Conservation (phyloP, 2,329 filamentous ascomycete genomes). For the Talaromyces rugulosus region DNA sequence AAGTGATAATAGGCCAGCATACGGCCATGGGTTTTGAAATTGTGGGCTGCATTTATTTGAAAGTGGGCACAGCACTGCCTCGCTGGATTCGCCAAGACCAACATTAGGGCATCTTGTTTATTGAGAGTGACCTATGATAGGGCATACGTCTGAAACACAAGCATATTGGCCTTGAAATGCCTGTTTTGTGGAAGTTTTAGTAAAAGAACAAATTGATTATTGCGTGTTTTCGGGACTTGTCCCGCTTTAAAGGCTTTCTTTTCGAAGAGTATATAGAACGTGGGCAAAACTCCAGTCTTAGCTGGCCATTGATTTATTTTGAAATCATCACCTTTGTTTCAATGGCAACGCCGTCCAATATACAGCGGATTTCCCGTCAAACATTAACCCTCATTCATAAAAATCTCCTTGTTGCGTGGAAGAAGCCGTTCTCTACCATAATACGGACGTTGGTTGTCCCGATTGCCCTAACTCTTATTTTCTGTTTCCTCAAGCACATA, state of each 20-base stretch:
- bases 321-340: neutral
- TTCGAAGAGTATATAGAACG: too few species aligned
- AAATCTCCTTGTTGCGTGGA: conserved; percentile 5
- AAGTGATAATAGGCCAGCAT: too few species aligned
- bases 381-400: neutral
- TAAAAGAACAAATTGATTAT: too few species aligned
- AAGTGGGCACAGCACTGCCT: neutral
- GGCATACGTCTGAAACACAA: too few species aligned
- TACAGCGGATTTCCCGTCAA: neutral
- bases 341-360: neutral
- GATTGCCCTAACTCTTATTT: neutral
- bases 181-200: too few species aligned
- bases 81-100: neutral
- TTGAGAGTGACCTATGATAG: neutral
- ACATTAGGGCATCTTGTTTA: neutral
- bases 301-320: too few species aligned
- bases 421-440: conserved; percentile 1
- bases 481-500: conserved; percentile 4
- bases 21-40: too few species aligned
- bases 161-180: too few species aligned
- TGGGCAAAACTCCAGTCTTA: too few species aligned
- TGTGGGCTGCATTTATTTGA: too few species aligned
- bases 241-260: too few species aligned
- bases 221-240: too few species aligned
- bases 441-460: neutral